These are phyloP conservation scores for Vitis cinerea DNA, from an alignment of 164 flowering plant genomes.

Conservation along the genomic window DNA sequence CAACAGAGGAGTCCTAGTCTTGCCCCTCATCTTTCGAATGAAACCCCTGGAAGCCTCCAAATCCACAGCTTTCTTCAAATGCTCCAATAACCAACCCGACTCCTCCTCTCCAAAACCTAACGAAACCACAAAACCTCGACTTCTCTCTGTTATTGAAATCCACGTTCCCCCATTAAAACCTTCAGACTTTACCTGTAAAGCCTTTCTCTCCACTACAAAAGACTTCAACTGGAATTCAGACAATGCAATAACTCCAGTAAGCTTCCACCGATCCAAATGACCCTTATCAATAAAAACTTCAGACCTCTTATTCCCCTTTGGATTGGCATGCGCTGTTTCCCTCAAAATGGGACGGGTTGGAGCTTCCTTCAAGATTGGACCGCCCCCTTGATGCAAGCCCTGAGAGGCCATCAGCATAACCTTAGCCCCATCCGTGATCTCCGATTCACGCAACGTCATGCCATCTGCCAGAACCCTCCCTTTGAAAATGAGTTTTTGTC, in stretches of 20 bases:
- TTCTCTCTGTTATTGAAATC: too few relatives aligned
- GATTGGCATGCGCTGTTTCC: slow-evolving; percentile 13
- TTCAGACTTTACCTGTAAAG: too few relatives aligned
- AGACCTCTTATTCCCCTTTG: slow-evolving; percentile 12
- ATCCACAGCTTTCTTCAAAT: too few relatives aligned
- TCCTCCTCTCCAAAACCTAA: too few relatives aligned
- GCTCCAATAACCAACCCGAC: too few relatives aligned
- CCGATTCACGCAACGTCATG: slow-evolving; percentile 46
- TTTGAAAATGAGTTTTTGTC: slow-evolving; percentile 87
- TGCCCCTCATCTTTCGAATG: too few relatives aligned
- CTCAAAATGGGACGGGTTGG: slow-evolving; percentile 26
- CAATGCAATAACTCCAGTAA: slow-evolving; percentile 69
- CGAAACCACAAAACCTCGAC: too few relatives aligned
- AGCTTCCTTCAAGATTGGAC: slow-evolving; percentile 62
- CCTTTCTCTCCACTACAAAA: too few relatives aligned
- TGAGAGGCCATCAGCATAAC: slow-evolving; percentile 88
- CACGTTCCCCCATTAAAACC: too few relatives aligned
- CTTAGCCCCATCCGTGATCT: slow-evolving; percentile 57
- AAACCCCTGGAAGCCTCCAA: too few relatives aligned
- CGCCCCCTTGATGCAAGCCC: slow-evolving; percentile 96
- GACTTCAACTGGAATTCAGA: slow-evolving; percentile 53
- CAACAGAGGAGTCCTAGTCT: too few relatives aligned
- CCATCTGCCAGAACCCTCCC: slow-evolving; percentile 68
- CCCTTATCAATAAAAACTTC: slow-evolving; percentile 34
- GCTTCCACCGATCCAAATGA: slow-evolving; percentile 64